phyloP scores from a whole-genome alignment of 768 basidiomycete species.

The Mycena vulgaris region DNA sequence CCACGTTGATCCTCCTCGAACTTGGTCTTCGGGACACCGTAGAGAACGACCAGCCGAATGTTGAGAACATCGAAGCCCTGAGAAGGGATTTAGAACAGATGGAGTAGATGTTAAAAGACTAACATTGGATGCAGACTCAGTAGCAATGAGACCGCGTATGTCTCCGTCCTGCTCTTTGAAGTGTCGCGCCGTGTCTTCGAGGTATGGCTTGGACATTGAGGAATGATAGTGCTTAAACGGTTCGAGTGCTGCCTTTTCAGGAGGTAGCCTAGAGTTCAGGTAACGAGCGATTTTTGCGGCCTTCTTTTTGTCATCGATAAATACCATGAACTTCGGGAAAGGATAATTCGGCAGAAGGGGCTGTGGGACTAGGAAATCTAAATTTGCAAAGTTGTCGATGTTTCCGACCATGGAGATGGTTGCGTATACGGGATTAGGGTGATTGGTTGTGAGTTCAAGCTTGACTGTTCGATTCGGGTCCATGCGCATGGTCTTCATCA shows the following conservation, averaged over 20 bases:
- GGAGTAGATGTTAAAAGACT: too few relatives aligned
- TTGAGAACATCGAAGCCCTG: constrained; percentile 16
- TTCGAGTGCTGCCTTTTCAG: neutral
- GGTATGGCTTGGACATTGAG: constrained; percentile 5
- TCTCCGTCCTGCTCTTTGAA: neutral
- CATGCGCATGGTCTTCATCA: constrained; percentile 6
- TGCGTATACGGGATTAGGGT: constrained; percentile 7
- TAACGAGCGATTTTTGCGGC: neutral
- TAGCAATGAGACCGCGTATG: too few relatives aligned
- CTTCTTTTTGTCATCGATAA: constrained; percentile 14
- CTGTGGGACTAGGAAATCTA: neutral
- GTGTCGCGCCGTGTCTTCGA: neutral
- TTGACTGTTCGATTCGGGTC: neutral
- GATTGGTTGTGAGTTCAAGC: neutral
- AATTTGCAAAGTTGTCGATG: constrained; percentile 1
- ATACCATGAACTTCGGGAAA: neutral
- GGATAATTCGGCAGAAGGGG: neutral
- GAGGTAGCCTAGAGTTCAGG: neutral
- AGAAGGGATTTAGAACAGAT: too few relatives aligned
- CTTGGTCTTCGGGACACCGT: neutral
- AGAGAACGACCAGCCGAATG: neutral
- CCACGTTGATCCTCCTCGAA: constrained; percentile 9
- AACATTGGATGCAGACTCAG: constrained; percentile 3
- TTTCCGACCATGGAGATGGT: constrained; percentile 8
- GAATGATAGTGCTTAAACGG: constrained; percentile 9